Conservation (phyloP, 2,329 filamentous ascomycete genomes). For the Trichophyton benhamiae region DNA sequence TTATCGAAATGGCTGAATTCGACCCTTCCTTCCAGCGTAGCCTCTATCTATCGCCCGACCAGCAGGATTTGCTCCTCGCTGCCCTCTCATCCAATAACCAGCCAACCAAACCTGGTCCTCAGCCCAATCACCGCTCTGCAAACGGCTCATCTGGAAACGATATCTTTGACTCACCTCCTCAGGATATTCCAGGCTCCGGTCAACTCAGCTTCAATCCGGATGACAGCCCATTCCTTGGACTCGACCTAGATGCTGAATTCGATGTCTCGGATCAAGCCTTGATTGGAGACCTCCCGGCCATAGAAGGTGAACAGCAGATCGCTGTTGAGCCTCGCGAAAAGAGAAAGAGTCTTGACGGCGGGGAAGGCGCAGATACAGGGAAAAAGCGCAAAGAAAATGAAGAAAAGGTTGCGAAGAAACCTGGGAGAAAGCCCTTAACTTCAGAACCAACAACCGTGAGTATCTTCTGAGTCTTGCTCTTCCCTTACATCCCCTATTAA, state of each 20-base stretch:
- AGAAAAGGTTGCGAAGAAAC: slow-evolving; percentile 85
- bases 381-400: slow-evolving; percentile 67
- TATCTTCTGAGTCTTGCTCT: slow-evolving; percentile 18
- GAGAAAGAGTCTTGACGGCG: slow-evolving; percentile 42
- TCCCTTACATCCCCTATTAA: not conserved
- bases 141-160: slow-evolving; percentile 12
- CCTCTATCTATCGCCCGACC: slow-evolving; percentile 61
- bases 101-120: slow-evolving; percentile 20
- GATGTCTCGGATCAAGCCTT: slow-evolving; percentile 53
- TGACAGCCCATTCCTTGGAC: slow-evolving; percentile 74
- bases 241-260: slow-evolving; percentile 68
- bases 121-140: slow-evolving; percentile 14
- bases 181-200: slow-evolving; percentile 33
- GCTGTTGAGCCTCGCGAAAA: slow-evolving; percentile 44
- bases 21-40: slow-evolving; percentile 37
- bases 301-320: slow-evolving; percentile 25
- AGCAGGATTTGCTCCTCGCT: slow-evolving; percentile 63
- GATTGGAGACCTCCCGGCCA: slow-evolving; percentile 60
- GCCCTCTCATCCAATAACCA: slow-evolving; percentile 60
- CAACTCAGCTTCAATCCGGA: slow-evolving; percentile 44
- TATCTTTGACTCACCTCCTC: slow-evolving; percentile 22
- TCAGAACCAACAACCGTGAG: slow-evolving; percentile 92
- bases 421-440: slow-evolving; percentile 86
- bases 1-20: slow-evolving; percentile 25
- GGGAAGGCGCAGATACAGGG: slow-evolving; percentile 52